Evolutionary conservation across 208 protist species (phyloP).

Genomic region (Leishmania major): DNA sequence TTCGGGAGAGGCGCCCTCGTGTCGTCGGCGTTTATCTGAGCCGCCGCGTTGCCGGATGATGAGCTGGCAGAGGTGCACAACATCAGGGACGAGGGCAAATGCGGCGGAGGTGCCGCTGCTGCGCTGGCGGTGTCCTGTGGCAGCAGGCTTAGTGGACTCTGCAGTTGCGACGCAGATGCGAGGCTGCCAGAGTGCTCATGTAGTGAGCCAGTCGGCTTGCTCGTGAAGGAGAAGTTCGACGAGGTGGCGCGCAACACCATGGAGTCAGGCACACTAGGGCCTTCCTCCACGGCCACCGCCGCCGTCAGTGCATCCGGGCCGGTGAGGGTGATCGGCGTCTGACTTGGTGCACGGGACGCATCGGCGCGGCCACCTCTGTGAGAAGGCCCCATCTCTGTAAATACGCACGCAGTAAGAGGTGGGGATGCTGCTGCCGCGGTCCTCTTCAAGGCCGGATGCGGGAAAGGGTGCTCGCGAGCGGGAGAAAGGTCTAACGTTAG

Average conservation of each 20-base stretch:
- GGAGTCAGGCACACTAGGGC: background rate
- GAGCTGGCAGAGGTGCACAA: background rate
- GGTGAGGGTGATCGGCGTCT: background rate
- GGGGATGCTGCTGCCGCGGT: background rate
- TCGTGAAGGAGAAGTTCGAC: background rate
- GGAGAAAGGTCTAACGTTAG: background rate
- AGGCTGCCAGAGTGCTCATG: background rate
- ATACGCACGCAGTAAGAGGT: background rate
- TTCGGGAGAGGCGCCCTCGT: background rate
- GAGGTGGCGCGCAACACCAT: background rate
- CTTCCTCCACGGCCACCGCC: background rate
- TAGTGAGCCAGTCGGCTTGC: background rate
- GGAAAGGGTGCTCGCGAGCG: background rate
- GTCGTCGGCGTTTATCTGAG: background rate
- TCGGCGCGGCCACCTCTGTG: background rate
- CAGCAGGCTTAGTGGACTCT: background rate
- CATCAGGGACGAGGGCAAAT: background rate
- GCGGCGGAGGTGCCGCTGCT: background rate
- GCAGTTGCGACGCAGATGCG: background rate
- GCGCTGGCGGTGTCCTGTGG: background rate
- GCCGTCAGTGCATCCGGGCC: background rate
- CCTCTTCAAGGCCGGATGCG: constrained; percentile 4
- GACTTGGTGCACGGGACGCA: background rate
- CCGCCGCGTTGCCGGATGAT: background rate
- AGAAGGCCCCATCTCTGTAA: constrained; percentile 16